Conservation (phyloP, 148 eudicot species). For the Silene uniflora region DNA sequence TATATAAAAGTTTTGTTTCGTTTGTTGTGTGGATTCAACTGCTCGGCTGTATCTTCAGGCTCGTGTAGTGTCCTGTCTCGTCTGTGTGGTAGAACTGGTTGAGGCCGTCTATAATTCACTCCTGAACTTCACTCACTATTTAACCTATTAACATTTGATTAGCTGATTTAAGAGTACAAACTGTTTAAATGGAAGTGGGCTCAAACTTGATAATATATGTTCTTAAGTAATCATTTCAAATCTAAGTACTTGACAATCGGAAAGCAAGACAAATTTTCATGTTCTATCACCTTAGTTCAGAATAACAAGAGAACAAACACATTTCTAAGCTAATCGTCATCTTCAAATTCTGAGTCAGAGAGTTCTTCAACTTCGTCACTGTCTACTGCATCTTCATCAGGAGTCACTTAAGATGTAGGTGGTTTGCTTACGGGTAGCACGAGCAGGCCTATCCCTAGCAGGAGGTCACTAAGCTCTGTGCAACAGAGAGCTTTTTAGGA, state of each 20-base stretch:
- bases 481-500: slow-evolving; percentile 8
- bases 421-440: slow-evolving; percentile 35
- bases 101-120: no score
- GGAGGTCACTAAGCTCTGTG: slow-evolving; percentile 29
- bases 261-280: background rate
- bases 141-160: no score
- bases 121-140: no score
- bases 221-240: no score
- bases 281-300: background rate
- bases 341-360: slow-evolving; percentile 41
- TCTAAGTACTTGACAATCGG: background rate
- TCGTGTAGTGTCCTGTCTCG: no score
- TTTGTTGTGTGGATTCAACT: no score
- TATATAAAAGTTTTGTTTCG: no score
- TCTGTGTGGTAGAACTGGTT: no score
- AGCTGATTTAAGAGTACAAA: no score
- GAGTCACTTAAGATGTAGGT: slow-evolving; percentile 60
- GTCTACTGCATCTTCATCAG: slow-evolving; percentile 27
- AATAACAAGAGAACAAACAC: background rate
- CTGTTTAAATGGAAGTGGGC: no score
- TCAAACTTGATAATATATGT: no score
- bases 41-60: no score
- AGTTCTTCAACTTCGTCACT: slow-evolving; percentile 16
- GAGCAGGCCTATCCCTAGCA: slow-evolving; percentile 47
- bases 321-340: slow-evolving; percentile 20